A percentile compares a stretch with the other conserved stretches of the same genome.
Conservation (phyloP, 495 filamentous ascomycete genomes). For the Talaromyces trachyspermus region DNA sequence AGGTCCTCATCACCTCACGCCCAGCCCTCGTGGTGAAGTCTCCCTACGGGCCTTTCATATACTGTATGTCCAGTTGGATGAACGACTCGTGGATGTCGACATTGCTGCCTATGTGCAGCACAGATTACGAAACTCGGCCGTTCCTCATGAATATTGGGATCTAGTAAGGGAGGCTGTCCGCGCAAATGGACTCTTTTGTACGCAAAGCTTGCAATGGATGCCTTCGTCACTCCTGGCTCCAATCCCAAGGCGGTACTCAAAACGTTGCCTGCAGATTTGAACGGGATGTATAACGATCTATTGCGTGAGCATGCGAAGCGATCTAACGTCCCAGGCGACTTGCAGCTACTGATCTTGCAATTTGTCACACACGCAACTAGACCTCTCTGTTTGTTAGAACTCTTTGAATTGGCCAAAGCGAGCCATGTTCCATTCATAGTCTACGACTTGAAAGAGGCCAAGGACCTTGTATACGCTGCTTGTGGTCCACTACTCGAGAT, state of each 20-base stretch:
- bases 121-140: slow-evolving; percentile 11
- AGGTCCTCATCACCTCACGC: slow-evolving; percentile 38
- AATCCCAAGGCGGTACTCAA: slow-evolving; percentile 15
- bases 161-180: neutral
- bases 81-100: slow-evolving; percentile 29
- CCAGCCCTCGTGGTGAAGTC: slow-evolving; percentile 16
- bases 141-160: slow-evolving; percentile 5
- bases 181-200: slow-evolving; percentile 14
- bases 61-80: slow-evolving; percentile 29
- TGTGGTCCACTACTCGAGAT: slow-evolving; percentile 48
- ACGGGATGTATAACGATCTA: slow-evolving; percentile 40
- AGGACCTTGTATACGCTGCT: slow-evolving; percentile 18
- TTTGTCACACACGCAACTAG: too few species aligned
- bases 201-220: slow-evolving; percentile 40
- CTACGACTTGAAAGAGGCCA: slow-evolving; percentile 16
- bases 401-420: slow-evolving; percentile 29
- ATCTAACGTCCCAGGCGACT: slow-evolving; percentile 21
- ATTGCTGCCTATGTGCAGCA: slow-evolving; percentile 32
- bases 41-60: slow-evolving; percentile 6
- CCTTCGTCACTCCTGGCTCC: slow-evolving; percentile 19
- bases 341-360: slow-evolving; percentile 37
- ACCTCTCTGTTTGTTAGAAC: slow-evolving; percentile 42
- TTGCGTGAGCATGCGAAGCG: slow-evolving; percentile 32
- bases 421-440: slow-evolving; percentile 5
- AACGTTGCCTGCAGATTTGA: slow-evolving; percentile 28